Base-by-base conservation (phyloP, 805 yeast species). In the Hagleromyces aurorensis region DNA sequence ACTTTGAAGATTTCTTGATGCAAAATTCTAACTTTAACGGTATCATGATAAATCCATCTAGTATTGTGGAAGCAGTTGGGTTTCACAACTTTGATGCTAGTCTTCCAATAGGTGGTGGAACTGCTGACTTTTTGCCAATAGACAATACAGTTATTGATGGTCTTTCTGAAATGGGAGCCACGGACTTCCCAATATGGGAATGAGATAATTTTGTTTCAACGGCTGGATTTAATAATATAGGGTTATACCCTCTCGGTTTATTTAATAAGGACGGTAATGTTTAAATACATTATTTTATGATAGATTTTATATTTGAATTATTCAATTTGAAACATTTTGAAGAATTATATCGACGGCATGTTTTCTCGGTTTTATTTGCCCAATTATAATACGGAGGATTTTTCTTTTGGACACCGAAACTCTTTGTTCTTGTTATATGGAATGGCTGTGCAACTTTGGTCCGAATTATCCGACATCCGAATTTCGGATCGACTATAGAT, bases 1-100 rank as follows among this genome's bases (percentile, higher is more conserved):
- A 50, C 19, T 54, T 53, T 23, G 59, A 55, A 25, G 61, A 55
- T 32, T 55, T 55, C 32, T 42, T 54, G 35, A 43, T 44, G 33
- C 55, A 52, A 25, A 50, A 46, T 19, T 41, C 57, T 9, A 47
- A 49, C 20, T 44, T 53, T 14, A 50, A 48, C 27, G 59, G 55
- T 12, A 37, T 53, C 13, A 43, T 51, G 43, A 48, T 50, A 9
- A 52, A 53, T 25, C 52, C 57, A 13, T 44, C 55, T 1, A 46
- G 46, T 27, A 40, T 53, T 8, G 48, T 49, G 16, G 59, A 52
- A 27, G 59, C 57, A 9, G 55, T 47, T 14, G 55, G 53, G 8
- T 41, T 48, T 26, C 50, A 41, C 11, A 36, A 37, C 20, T 41
- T 41, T 17, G 40, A 38, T 15, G 33, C 32, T 15, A 38, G 37